Conservation (phyloP, 2,329 filamentous ascomycete genomes). For the Penicillium sp. region DNA sequence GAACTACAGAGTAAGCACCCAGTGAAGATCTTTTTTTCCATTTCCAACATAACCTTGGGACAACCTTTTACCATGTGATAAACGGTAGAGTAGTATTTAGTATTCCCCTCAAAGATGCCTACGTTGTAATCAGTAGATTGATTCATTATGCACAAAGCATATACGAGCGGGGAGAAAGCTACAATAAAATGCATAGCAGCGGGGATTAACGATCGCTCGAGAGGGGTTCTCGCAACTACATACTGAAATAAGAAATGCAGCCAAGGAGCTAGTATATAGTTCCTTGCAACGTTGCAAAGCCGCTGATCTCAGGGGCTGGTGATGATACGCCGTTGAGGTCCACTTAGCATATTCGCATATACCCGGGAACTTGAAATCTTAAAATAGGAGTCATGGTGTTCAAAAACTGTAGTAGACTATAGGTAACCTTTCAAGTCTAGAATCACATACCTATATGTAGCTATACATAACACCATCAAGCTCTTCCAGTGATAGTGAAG, state of each 20-base stretch:
- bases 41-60: not conserved
- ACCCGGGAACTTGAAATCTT: not conserved
- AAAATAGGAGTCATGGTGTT: not conserved
- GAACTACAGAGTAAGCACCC: not conserved
- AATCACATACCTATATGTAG: not conserved
- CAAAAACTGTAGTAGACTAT: not conserved
- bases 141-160: not conserved
- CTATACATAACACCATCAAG: not conserved
- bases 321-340: not conserved
- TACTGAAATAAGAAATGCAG: constrained; percentile 5
- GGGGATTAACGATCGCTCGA: constrained; percentile 6
- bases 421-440: not conserved
- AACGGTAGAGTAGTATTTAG: not conserved
- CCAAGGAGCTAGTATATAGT: constrained; percentile 13
- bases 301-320: constrained; percentile 1
- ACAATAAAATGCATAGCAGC: not conserved
- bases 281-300: constrained; percentile 5
- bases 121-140: not conserved
- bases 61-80: not conserved
- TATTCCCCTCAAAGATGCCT: not conserved
- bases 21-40: constrained; percentile 1
- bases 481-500: not conserved
- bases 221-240: constrained; percentile 3
- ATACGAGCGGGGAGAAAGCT: not conserved
- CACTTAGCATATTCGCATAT: not conserved